Evolutionary conservation across 73 alveolate species (phyloP), one percentile per base, ranked within the genome.

Genomic region (Symbiodinium pilosum): DNA sequence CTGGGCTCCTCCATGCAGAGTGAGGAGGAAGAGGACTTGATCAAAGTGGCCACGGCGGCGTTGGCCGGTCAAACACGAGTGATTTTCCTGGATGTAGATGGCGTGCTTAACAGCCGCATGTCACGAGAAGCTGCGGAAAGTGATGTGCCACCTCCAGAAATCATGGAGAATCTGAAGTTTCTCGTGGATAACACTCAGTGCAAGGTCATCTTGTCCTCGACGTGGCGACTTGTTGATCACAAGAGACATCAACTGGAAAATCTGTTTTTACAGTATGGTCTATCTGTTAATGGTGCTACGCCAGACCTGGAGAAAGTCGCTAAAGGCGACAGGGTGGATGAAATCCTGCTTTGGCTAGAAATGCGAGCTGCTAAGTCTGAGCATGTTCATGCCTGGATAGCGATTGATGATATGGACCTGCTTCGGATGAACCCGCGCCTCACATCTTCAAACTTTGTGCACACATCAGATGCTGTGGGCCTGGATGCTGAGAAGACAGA

Each of bases 181-280:
- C 73, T 89, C 44, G 86, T 89, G 43, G 95, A 89, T 44, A 89
- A 84, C 87, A 89, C 95, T 30, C 95, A 89, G 95, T 89, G 75
- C 84, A 89, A 89, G 95, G 68, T 89, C 73, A 89, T 89, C 52
- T 54, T 89, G 7, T 64, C 87, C 75, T 89, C 95, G 21, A 89
- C 95, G 21, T 89, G 95, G 95, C 83, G 95, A 43, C 47, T 89
- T 69, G 75, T 56, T 41, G 95, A 89, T 39, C 75, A 89, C 95
- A 89, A 89, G 32, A 42, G 95, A 14, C 30, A 36, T 40, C 95
- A 89, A 73, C 87, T 89, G 38, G 95, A 89, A 38, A 84, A 89
- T 41, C 71, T 89, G 40, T 89, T 89, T 40, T 30, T 89, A 51
- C 95, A 89, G 86, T 89, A 89, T 30, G 87, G 95, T 34, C 44